Conservation (phyloP, 2,329 filamentous ascomycete genomes). For the Fusarium longipes region DNA sequence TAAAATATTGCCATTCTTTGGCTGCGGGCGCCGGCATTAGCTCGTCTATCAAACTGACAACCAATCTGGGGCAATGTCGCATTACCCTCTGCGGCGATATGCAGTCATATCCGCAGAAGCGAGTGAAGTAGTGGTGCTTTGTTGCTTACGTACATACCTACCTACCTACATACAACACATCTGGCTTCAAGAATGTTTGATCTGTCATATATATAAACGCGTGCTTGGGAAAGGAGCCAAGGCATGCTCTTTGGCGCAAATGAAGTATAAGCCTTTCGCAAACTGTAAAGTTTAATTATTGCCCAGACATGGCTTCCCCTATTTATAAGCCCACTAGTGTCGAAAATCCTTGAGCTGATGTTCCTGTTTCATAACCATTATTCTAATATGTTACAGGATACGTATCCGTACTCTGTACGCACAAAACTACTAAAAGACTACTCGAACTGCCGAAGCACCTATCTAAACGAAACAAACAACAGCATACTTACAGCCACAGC, state of each 20-base stretch:
- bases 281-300: neutral
- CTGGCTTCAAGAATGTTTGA: constrained; percentile 6
- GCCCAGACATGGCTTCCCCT: constrained; percentile 6
- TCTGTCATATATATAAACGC: constrained; percentile 21
- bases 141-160: constrained; percentile 17
- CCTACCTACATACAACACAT: neutral
- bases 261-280: neutral
- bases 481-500: constrained; percentile 30
- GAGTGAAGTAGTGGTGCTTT: constrained; percentile 1
- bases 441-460: constrained; percentile 25
- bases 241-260: neutral
- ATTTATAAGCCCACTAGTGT: constrained; percentile 33
- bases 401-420: too few relatives aligned
- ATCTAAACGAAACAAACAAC: constrained; percentile 5
- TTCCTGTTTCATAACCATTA: constrained; percentile 27
- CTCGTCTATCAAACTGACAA: constrained; percentile 14
- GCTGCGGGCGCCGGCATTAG: constrained; percentile 29
- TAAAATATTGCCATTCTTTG: constrained; percentile 16
- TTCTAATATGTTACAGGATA: constrained; percentile 20
- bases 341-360: constrained; percentile 15
- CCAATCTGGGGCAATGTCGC: constrained; percentile 17
- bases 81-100: constrained; percentile 20
- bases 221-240: neutral
- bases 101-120: constrained; percentile 29
- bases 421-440: constrained; percentile 24